phyloP scores from a whole-genome alignment of 208 protist species.

The Phytomonas serpens region DNA sequence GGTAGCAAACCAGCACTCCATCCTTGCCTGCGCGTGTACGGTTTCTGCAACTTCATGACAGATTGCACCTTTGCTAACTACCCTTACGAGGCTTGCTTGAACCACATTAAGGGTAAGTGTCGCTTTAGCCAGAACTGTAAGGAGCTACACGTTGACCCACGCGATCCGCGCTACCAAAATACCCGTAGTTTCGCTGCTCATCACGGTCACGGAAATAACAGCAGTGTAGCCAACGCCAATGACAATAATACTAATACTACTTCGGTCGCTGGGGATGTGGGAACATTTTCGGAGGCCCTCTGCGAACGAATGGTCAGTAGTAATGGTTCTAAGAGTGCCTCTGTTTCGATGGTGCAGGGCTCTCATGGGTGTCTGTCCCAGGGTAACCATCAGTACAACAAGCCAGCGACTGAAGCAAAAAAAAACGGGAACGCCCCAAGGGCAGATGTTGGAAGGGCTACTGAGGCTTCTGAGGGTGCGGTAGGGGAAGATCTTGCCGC shows the following conservation, averaged over 20 bases:
- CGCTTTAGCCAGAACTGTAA: constrained; percentile 79
- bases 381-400: background rate
- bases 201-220: constrained; percentile 11
- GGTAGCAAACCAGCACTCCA: constrained; percentile 33
- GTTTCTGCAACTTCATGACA: constrained; percentile 82
- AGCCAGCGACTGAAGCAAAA: constrained; percentile 14
- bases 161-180: constrained; percentile 47
- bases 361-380: background rate
- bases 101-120: constrained; percentile 89
- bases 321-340: background rate
- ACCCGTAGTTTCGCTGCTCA: constrained; percentile 33
- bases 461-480: background rate
- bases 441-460: background rate
- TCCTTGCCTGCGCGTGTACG: constrained; percentile 84
- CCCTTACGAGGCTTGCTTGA: constrained; percentile 82
- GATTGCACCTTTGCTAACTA: constrained; percentile 86
- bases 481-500: background rate
- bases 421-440: constrained; percentile 1
- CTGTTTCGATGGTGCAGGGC: background rate
- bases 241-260: constrained; percentile 6
- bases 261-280: background rate
- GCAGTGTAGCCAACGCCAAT: constrained; percentile 2
- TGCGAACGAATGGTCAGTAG: background rate
- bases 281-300: background rate
- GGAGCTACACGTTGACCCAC: constrained; percentile 75